Evolutionary conservation across 1,139 yeast species (phyloP).

Genomic region (Kodamaea alishanica): DNA sequence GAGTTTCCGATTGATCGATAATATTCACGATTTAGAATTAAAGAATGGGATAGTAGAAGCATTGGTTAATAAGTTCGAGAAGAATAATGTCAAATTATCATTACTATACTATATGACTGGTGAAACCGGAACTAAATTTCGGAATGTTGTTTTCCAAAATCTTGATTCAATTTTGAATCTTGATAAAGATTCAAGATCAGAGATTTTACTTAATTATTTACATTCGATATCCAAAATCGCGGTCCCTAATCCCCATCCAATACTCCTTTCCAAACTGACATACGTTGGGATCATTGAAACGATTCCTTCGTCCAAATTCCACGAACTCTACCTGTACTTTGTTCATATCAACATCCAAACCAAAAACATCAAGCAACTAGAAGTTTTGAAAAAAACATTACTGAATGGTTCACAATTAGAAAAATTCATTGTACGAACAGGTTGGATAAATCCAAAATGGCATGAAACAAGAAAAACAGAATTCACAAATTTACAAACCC

Average conservation of each 20-base stretch:
- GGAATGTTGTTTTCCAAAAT: constrained; percentile 18
- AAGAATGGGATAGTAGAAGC: constrained; percentile 13
- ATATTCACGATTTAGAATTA: constrained; percentile 18
- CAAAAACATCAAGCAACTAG: constrained; percentile 13
- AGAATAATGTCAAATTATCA: constrained; percentile 27
- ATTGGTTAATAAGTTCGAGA: constrained; percentile 12
- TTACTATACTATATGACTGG: constrained; percentile 26
- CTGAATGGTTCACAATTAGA: constrained; percentile 31
- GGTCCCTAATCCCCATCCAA: constrained; percentile 23
- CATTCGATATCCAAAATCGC: constrained; percentile 19
- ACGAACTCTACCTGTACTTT: constrained; percentile 31
- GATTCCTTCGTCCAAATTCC: constrained; percentile 20
- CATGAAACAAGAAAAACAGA: constrained; percentile 26
- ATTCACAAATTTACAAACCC: constrained; percentile 19
- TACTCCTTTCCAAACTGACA: constrained; percentile 17
- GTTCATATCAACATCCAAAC: constrained; percentile 35
- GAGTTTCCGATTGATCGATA: constrained; percentile 20
- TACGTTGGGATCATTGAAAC: constrained; percentile 21
- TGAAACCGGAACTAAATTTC: constrained; percentile 19
- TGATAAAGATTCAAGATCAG: constrained; percentile 13
- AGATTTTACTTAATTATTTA: constrained; percentile 24
- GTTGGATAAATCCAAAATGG: constrained; percentile 36
- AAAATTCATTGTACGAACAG: constrained; percentile 35
- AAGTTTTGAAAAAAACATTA: constrained; percentile 23
- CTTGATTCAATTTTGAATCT: constrained; percentile 20